Base-by-base conservation (phyloP, 495 filamentous ascomycete genomes). In the Xylaria sp. region DNA sequence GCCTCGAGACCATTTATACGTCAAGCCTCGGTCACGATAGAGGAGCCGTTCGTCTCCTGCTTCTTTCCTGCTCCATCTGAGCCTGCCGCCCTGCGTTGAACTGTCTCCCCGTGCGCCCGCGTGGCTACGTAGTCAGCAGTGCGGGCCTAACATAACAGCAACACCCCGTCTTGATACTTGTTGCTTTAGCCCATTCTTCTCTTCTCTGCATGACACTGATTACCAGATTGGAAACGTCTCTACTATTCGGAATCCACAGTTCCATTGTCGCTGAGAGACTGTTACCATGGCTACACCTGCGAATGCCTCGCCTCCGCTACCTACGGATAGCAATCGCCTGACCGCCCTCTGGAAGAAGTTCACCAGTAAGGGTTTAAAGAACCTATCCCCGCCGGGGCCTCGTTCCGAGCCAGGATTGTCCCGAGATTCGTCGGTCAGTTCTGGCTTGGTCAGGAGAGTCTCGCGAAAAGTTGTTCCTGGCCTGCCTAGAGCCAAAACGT, bases 381-480 rank as follows among this genome's bases (percentile, higher is more conserved):
- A 52, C 37, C 31, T 55, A 17, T 69, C 75, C 24, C 66, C 77
- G 48, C 63, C 64, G 29, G 50, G 70, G 19, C 63, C 72, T 64
- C 48, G 66, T 37, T 73, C 75, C 33, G 76, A 79, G 55, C 69
- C 74, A 70, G 75, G 75, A 73, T 73, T 70, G n/a, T 74, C 71
- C 44, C 59, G 71, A 46, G 75, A 74, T 57, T 73, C 75, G 52
- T 73, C 83, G 66, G 70, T 69, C 15, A 61, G 72, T 31, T 80
- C 86, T 61, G 82, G 85, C 44, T 65, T 88, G 33, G 83, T 82
- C 33, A 84, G 90, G 65, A 86, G 89, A 71, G 77, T 89, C 44
- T 90, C 91, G 19, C 82, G 91, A 71, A 90, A 87, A 71, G 94
- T 94, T 1, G 88, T 95, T n/a, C 91, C 93, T 12, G 91, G 90